Percentiles rank a stretch among this genome's conserved stretches.
phyloP scores from a whole-genome alignment of 192 early-diverging fungal genomes.

The Coemansia sp. region DNA sequence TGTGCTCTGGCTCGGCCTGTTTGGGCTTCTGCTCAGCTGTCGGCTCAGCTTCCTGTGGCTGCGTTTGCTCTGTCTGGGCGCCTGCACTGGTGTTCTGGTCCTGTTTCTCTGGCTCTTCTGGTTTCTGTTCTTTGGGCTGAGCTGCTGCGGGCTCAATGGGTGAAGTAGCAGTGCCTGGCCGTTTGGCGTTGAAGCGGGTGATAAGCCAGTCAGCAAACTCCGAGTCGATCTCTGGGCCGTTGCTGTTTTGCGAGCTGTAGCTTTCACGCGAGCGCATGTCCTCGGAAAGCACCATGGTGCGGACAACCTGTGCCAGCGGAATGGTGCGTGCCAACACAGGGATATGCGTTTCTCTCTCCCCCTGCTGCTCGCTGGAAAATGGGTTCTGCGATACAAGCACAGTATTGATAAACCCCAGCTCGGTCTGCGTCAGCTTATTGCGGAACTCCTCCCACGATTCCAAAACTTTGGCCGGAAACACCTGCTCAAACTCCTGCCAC shows the following conservation, averaged over 20 bases:
- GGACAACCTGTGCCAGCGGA: conserved; percentile 40
- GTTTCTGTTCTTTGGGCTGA: neutral
- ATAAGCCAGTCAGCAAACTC: conserved; percentile 53
- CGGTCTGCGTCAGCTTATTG: conserved; percentile 29
- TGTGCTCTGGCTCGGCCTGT: too few species aligned
- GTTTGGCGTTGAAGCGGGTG: conserved; percentile 41
- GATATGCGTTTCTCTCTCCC: conserved; percentile 34
- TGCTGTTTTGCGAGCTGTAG: conserved; percentile 37
- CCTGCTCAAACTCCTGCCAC: conserved; percentile 49
- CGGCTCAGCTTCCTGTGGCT: too few species aligned
- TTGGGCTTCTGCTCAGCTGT: too few species aligned
- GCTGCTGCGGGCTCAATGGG: conserved; percentile 20
- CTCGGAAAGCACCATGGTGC: conserved; percentile 40
- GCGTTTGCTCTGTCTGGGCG: too few species aligned
- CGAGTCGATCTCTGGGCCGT: conserved; percentile 26
- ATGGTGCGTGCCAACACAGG: conserved; percentile 45
- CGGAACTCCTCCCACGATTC: conserved; percentile 45
- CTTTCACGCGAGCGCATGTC: conserved; percentile 47
- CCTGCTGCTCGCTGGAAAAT: conserved; percentile 25
- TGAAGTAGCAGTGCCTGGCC: conserved; percentile 17
- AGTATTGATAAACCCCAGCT: conserved; percentile 40
- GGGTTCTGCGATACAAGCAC: conserved; percentile 51
- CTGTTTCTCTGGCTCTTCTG: neutral
- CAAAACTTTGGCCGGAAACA: conserved; percentile 45
- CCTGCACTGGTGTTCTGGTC: neutral